Base-by-base conservation (phyloP, 2,329 filamentous ascomycete genomes). In the Aspergillus felis region DNA sequence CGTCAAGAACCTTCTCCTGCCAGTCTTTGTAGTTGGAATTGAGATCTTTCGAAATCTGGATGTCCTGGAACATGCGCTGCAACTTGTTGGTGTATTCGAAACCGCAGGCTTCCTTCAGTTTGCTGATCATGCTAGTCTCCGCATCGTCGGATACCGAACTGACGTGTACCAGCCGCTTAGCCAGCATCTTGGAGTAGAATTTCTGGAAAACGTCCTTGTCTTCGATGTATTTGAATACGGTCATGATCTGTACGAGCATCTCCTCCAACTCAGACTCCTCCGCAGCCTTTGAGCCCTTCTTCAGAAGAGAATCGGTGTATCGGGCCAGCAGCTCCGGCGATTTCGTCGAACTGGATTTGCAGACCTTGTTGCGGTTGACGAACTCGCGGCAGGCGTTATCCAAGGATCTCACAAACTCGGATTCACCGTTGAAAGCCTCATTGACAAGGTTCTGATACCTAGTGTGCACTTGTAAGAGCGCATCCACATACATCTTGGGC, bases 161-260 rank as follows among this genome's bases (percentile, higher is more conserved):
- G 73, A 90, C 92, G 74, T 97, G 91, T 20, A 99, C 94, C 55
- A 99, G 80, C 68, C 94, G 91, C 74, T 96, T 91, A 51, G 94
- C 94, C 66, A 99, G 80, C 88, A 96, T 96, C 61, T 92, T 90
- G 1, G 93, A 96, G 78, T 99, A 99, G 78, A 97, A 99, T 76
- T 97, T 99, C 76, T 97, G 94, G 83, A 99, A 99, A 4, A 99
- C 95, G 70, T 99, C 94, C 82, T 99, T 99, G 78, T 99, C 95
- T 73, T 99, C 94, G 62, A 99, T 97, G 76, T 99, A 99, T 79
- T 97, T 97, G 85, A 99, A 99, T 55, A 99, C 91, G 1, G 93
- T 97, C 94, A 99, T 99, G 68, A 99, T 94, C 74, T 97, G 91
- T 22, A 86, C 87, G 29, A 97, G 80, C 32, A 91, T 89, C 64